Conservation (phyloP, 1,139 yeast genomes). For the Lodderomyces metapsilosis region DNA sequence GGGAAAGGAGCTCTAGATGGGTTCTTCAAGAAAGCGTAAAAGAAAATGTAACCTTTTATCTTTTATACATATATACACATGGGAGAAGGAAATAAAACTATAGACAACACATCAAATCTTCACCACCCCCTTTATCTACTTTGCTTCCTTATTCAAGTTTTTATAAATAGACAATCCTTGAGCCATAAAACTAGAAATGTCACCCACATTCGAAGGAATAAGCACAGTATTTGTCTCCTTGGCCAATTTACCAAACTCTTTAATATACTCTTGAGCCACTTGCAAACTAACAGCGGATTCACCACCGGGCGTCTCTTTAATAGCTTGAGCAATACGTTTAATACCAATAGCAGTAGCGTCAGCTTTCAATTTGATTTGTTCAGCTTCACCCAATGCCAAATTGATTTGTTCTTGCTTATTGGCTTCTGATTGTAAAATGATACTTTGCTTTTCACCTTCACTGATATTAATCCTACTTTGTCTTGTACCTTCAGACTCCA, state of each 20-base stretch:
- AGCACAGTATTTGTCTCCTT: conserved; percentile 78
- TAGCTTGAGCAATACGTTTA: conserved; percentile 62
- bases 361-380: conserved; percentile 66
- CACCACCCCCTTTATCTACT: neutral
- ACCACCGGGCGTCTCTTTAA: conserved; percentile 67
- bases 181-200: conserved; percentile 72
- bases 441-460: conserved; percentile 73
- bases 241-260: conserved; percentile 78
- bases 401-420: conserved; percentile 60
- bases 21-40: conserved; percentile 46
- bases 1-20: conserved; percentile 65
- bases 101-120: neutral
- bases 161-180: conserved; percentile 73
- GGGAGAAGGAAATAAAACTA: neutral
- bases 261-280: conserved; percentile 82
- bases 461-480: conserved; percentile 78
- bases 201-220: conserved; percentile 74
- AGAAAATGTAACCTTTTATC: neutral
- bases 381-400: conserved; percentile 68
- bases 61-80: neutral
- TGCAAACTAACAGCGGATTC: conserved; percentile 73
- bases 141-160: conserved; percentile 34
- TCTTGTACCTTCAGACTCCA: conserved; percentile 82
- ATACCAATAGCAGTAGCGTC: conserved; percentile 76
- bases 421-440: conserved; percentile 73